These are phyloP conservation scores for Pochonia chlamydosporia DNA, from an alignment of 2,329 filamentous ascomycete species.

Conservation along the genomic window DNA sequence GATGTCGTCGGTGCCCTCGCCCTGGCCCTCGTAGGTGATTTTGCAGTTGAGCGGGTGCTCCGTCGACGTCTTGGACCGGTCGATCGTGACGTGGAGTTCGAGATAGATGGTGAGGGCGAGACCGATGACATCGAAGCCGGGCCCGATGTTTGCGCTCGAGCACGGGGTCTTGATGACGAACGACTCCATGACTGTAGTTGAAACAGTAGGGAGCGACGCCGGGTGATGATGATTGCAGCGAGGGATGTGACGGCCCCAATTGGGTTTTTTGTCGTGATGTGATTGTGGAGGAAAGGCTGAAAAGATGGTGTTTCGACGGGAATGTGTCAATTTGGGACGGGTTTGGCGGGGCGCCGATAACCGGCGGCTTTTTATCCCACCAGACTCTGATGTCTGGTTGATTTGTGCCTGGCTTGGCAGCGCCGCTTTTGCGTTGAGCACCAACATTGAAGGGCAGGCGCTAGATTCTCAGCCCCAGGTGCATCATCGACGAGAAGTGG, in stretches of 20 bases:
- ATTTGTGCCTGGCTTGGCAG: no score
- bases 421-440: no score
- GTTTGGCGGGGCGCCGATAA: no score
- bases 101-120: conserved; percentile 92
- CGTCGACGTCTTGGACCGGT: conserved; percentile 48
- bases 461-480: no score
- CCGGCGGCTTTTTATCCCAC: no score
- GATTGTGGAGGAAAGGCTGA: background rate
- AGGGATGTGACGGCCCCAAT: background rate
- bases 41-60: conserved; percentile 72
- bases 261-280: background rate
- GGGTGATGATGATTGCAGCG: background rate
- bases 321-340: no score
- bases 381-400: no score
- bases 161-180: conserved; percentile 78
- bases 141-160: conserved; percentile 96
- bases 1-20: conserved; percentile 65
- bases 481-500: no score
- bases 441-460: no score
- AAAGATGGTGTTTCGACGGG: no score
- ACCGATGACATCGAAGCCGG: conserved; percentile 96
- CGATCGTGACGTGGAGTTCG: conserved; percentile 76
- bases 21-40: conserved; percentile 84
- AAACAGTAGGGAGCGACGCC: conserved; percentile 17
- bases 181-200: conserved; percentile 43